A percentile compares a stretch with the other conserved stretches of the same genome.
Evolutionary conservation across 495 filamentous ascomycete genomes (phyloP).

Genomic region (Bryoglossum gracile): DNA sequence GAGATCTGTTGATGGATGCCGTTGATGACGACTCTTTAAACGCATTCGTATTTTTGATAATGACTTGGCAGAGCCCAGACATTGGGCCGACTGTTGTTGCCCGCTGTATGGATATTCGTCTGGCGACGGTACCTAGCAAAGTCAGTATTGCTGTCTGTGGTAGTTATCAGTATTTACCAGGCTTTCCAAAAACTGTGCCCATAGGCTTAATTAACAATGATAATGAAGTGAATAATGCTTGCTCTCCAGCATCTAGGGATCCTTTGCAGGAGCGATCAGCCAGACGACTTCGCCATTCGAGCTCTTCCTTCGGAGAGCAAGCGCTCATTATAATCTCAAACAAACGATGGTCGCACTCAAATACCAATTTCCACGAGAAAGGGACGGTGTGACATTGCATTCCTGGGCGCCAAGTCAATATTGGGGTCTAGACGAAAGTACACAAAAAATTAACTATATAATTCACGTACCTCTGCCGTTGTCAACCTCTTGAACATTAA

Average conservation of each 20-base stretch:
- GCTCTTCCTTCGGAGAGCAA: conserved; percentile 75
- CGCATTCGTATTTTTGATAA: conserved; percentile 83
- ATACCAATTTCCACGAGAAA: conserved; percentile 91
- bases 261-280: conserved; percentile 35
- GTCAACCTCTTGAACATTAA: conserved; percentile 67
- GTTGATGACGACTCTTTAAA: conserved; percentile 46
- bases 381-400: conserved; percentile 77
- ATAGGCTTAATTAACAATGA: conserved; percentile 65
- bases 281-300: conserved; percentile 60
- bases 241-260: conserved; percentile 36
- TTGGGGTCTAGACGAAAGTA: too few species aligned
- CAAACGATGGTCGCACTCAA: conserved; percentile 65
- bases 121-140: conserved; percentile 52
- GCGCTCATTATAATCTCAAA: conserved; percentile 86
- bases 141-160: conserved; percentile 13
- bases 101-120: conserved; percentile 75
- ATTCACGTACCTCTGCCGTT: conserved; percentile 68
- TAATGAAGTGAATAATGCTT: conserved; percentile 49
- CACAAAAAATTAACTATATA: too few species aligned
- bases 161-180: conserved; percentile 31
- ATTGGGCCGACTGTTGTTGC: conserved; percentile 59
- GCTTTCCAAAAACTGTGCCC: conserved; percentile 63
- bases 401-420: conserved; percentile 40
- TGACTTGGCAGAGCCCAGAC: conserved; percentile 60
- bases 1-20: conserved; percentile 56